A percentile compares a stretch with the other conserved stretches of the same genome.
Evolutionary conservation across 768 basidiomycete species (phyloP).

Genomic region (Tricholoma sp.): DNA sequence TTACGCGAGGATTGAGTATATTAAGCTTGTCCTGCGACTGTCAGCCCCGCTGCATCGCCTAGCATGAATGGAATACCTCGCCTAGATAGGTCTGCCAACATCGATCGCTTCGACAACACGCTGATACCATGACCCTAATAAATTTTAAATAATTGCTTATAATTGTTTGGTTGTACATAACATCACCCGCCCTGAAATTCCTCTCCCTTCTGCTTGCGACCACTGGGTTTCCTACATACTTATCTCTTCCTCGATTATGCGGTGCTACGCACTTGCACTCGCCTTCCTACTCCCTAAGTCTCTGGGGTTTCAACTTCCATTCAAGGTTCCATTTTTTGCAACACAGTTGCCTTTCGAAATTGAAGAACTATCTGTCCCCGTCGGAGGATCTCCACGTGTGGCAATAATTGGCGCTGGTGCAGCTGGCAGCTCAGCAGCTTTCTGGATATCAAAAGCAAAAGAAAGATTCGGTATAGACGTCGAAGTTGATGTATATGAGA

Average conservation of each 20-base stretch:
- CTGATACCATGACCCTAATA: too few species aligned
- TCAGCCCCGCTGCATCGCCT: too few species aligned
- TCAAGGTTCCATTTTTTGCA: conserved; percentile 53
- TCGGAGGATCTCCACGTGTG: conserved; percentile 42
- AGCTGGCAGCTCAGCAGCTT: conserved; percentile 78
- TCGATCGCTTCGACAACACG: too few species aligned
- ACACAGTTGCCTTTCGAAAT: conserved; percentile 17
- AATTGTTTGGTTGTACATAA: too few species aligned
- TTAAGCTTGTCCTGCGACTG: too few species aligned
- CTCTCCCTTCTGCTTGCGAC: neutral
- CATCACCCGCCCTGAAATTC: too few species aligned
- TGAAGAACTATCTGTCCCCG: conserved; percentile 9
- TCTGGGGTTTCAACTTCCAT: conserved; percentile 45
- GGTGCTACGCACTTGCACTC: conserved; percentile 18
- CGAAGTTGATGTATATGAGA: conserved; percentile 84
- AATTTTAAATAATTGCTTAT: too few species aligned
- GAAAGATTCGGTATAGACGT: conserved; percentile 64
- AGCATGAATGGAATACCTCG: too few species aligned
- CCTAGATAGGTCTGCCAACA: too few species aligned
- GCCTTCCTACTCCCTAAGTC: conserved; percentile 27
- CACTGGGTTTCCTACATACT: neutral
- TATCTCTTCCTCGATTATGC: conserved; percentile 11
- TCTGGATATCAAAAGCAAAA: conserved; percentile 78
- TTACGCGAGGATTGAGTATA: too few species aligned
- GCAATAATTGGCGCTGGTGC: conserved; percentile 93